Evolutionary conservation across 2,329 filamentous ascomycete species (phyloP).

Genomic region (Fusarium veterinarium): DNA sequence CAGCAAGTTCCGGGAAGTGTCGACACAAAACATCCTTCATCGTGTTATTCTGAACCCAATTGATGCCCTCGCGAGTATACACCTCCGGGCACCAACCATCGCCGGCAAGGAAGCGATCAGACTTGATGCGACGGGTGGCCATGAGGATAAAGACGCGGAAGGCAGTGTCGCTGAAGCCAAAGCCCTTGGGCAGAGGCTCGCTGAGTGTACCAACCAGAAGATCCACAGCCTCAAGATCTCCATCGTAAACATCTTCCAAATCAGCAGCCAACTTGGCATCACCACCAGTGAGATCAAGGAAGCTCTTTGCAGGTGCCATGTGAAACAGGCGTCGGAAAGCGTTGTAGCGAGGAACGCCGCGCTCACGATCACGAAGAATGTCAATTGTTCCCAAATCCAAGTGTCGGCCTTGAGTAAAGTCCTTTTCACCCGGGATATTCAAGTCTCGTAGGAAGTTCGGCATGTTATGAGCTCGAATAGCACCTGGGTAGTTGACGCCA

Average conservation of each 20-base stretch:
- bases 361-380: constrained; percentile 29
- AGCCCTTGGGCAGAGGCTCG: constrained; percentile 10
- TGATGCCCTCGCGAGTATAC: constrained; percentile 19
- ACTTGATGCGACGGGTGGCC: constrained; percentile 25
- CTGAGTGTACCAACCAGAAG: constrained; percentile 20
- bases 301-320: constrained; percentile 13
- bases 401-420: constrained; percentile 16
- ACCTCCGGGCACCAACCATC: constrained; percentile 31
- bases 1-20: constrained; percentile 29
- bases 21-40: constrained; percentile 30
- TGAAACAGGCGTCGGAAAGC: constrained; percentile 24
- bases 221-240: constrained; percentile 8
- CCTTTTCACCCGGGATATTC: constrained; percentile 1
- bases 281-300: constrained; percentile 15
- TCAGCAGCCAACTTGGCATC: constrained; percentile 17
- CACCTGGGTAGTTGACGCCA: constrained; percentile 15
- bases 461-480: constrained; percentile 28
- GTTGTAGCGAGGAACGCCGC: constrained; percentile 25
- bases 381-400: constrained; percentile 25
- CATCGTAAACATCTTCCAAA: constrained; percentile 6
- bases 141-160: constrained; percentile 31
- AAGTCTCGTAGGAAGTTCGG: constrained; percentile 20
- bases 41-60: constrained; percentile 27
- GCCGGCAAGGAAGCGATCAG: constrained; percentile 22
- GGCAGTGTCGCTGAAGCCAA: constrained; percentile 24